Conservation (phyloP, 305 asterid species). For the Solanum aculeatissimum region DNA sequence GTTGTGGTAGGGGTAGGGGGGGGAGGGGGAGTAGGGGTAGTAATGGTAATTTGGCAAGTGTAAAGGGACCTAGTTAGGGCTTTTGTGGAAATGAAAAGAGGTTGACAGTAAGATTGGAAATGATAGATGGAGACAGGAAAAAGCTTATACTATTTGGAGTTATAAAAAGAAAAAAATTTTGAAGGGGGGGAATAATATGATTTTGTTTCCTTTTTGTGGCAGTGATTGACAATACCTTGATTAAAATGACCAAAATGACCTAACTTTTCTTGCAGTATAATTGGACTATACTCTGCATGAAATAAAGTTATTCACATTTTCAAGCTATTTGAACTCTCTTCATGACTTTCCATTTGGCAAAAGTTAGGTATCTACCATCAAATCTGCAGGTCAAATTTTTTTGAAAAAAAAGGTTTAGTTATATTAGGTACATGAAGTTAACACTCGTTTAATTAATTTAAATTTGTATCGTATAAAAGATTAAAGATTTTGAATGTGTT, state of each 20-base stretch:
- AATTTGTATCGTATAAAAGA: accelerated
- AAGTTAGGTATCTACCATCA: neutral
- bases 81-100: constrained; percentile 45
- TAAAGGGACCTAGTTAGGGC: constrained; percentile 43
- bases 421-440: neutral
- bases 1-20: neutral
- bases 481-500: neutral
- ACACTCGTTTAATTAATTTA: neutral
- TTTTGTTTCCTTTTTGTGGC: constrained; percentile 33
- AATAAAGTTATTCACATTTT: neutral
- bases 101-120: constrained; percentile 25
- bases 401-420: neutral
- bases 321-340: neutral
- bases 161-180: constrained; percentile 1
- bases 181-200: constrained; percentile 36
- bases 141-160: constrained; percentile 2
- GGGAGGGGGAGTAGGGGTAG: neutral
- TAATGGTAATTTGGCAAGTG: constrained; percentile 10
- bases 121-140: constrained; percentile 31
- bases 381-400: neutral
- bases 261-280: neutral
- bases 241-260: constrained; percentile 27
- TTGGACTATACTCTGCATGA: neutral
- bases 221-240: constrained; percentile 51
- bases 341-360: neutral